Percentiles rank a stretch among this genome's conserved stretches.
These are phyloP conservation scores for Fusarium subglutinans DNA, from an alignment of 2,329 filamentous ascomycete genomes.

Conservation along the genomic window DNA sequence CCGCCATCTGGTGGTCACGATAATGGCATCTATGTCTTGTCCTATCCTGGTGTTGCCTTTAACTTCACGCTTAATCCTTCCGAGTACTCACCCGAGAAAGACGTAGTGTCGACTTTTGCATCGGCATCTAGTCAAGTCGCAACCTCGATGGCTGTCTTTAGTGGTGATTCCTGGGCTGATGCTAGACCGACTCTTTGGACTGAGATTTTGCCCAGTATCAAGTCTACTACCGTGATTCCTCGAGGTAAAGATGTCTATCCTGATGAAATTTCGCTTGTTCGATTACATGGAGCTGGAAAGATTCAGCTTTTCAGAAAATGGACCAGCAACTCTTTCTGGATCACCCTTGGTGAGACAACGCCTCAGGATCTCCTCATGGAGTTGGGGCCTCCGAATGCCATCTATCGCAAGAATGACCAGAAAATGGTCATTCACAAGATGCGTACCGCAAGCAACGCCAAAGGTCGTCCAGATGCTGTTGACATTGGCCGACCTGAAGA, in stretches of 20 bases:
- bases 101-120: slow-evolving; percentile 87
- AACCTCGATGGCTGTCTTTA: slow-evolving; percentile 89
- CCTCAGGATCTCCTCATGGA: slow-evolving; percentile 92
- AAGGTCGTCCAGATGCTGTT: slow-evolving; percentile 55
- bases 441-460: slow-evolving; percentile 62
- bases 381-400: slow-evolving; percentile 91
- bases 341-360: slow-evolving; percentile 85
- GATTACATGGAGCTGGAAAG: slow-evolving; percentile 79
- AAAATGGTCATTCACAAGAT: slow-evolving; percentile 85
- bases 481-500: slow-evolving; percentile 63
- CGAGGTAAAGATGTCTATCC: slow-evolving; percentile 83
- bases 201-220: slow-evolving; percentile 75
- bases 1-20: slow-evolving; percentile 65
- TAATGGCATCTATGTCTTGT: slow-evolving; percentile 84
- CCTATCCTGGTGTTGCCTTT: slow-evolving; percentile 94
- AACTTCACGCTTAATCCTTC: slow-evolving; percentile 82
- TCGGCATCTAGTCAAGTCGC: slow-evolving; percentile 80
- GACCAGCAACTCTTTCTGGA: slow-evolving; percentile 72
- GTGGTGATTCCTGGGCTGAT: slow-evolving; percentile 89
- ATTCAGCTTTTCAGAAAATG: slow-evolving; percentile 81
- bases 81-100: slow-evolving; percentile 77
- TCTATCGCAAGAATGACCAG: slow-evolving; percentile 91
- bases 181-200: slow-evolving; percentile 81
- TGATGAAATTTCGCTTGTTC: slow-evolving; percentile 86
- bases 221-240: slow-evolving; percentile 73